Percentiles rank a stretch among this genome's conserved stretches.
Conservation (phyloP, 257 asterid species). For the Salvia miltiorrhiza region DNA sequence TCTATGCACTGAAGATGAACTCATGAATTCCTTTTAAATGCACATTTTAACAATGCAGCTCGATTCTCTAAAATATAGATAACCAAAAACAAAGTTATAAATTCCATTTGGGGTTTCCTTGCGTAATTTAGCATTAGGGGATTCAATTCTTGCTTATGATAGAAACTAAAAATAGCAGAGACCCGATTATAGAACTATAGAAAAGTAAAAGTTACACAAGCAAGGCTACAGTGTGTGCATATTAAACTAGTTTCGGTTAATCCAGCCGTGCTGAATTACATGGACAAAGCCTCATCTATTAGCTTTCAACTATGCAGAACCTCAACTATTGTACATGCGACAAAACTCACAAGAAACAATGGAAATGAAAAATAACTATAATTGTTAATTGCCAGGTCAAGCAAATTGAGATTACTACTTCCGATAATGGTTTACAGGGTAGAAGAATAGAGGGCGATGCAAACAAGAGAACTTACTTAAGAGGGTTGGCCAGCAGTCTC, state of each 20-base stretch:
- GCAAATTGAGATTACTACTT: background rate
- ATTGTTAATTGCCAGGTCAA: background rate
- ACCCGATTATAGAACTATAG: background rate
- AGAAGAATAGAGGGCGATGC: background rate
- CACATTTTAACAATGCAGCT: background rate
- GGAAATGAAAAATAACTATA: background rate
- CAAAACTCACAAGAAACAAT: background rate
- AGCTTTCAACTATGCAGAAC: constrained; percentile 1
- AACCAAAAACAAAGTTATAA: background rate
- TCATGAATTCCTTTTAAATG: background rate
- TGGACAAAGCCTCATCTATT: background rate
- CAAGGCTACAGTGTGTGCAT: background rate
- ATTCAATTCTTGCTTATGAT: background rate
- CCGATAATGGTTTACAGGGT: background rate
- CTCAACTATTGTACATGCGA: background rate
- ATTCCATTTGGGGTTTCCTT: background rate
- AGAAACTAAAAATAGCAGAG: constrained; percentile 2
- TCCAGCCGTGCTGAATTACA: background rate
- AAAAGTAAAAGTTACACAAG: background rate
- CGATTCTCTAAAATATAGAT: background rate
- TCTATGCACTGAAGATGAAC: background rate
- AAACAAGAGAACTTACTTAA: constrained; percentile 58
- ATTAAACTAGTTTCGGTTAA: background rate
- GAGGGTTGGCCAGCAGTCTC: constrained; percentile 91
- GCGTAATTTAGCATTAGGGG: background rate